These are phyloP conservation scores for Fraxinus latifolia DNA, from an alignment of 305 asterid species.

Conservation along the genomic window DNA sequence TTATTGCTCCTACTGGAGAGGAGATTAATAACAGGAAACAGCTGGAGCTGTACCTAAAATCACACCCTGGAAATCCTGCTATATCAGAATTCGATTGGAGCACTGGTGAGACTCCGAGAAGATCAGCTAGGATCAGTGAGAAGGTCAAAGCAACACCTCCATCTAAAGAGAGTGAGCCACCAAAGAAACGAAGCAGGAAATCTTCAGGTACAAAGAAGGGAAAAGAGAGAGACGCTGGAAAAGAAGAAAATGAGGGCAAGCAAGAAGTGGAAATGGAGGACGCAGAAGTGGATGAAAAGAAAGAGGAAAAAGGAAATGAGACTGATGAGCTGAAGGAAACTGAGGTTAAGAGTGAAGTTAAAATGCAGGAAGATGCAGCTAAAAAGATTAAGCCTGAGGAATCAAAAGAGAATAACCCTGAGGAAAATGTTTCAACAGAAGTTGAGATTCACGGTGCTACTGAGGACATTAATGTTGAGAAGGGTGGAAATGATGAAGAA, in stretches of 20 bases:
- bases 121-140: constrained; percentile 84
- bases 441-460: constrained; percentile 2
- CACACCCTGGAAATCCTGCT: constrained; percentile 64
- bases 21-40: constrained; percentile 63
- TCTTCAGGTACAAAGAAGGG: constrained; percentile 40
- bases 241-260: constrained; percentile 27
- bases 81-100: constrained; percentile 82
- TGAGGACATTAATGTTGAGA: constrained; percentile 16
- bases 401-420: constrained; percentile 25
- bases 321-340: neutral
- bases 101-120: constrained; percentile 77
- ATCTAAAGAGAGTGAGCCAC: constrained; percentile 48
- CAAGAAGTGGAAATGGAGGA: constrained; percentile 34
- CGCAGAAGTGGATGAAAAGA: constrained; percentile 27
- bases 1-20: constrained; percentile 84
- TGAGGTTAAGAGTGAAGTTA: neutral
- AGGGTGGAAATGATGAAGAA: constrained; percentile 21
- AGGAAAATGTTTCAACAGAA: constrained; percentile 20
- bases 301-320: constrained; percentile 14
- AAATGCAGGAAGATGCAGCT: constrained; percentile 23
- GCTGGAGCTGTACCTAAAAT: constrained; percentile 70
- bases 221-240: constrained; percentile 29
- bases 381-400: constrained; percentile 27
- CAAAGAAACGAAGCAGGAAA: constrained; percentile 53
- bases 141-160: constrained; percentile 64